A percentile compares a stretch with the other conserved stretches of the same genome.
These are phyloP conservation scores for Truncatella angustata DNA, from an alignment of 2,329 filamentous ascomycete species.

Conservation along the genomic window DNA sequence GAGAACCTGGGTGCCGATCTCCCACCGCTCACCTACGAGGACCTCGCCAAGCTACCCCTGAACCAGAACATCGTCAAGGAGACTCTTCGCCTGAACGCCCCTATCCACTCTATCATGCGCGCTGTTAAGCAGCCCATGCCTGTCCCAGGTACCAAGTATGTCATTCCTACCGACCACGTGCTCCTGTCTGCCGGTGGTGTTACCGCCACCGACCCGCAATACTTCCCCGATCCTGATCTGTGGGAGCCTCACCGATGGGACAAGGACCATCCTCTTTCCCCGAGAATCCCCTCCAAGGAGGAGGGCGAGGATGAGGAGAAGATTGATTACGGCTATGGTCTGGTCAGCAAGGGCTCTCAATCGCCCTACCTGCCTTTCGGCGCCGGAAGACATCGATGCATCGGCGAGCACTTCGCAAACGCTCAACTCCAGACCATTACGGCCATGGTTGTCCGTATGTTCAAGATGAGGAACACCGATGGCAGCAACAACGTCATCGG, in stretches of 20 bases:
- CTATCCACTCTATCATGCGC: conserved; percentile 93
- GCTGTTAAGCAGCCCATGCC: conserved; percentile 87
- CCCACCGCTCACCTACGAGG: conserved; percentile 72
- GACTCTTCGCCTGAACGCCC: conserved; percentile 85
- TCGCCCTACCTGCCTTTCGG: conserved; percentile 94
- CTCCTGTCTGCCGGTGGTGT: conserved; percentile 85
- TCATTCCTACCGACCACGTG: conserved; percentile 76
- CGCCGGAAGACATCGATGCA: conserved; percentile 88
- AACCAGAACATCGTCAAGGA: conserved; percentile 87
- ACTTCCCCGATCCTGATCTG: conserved; percentile 76
- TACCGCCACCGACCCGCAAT: conserved; percentile 66
- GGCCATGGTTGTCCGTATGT: conserved; percentile 70
- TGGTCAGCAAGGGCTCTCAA: conserved; percentile 85
- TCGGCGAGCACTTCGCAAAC: conserved; percentile 95
- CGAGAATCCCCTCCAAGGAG: conserved; percentile 40
- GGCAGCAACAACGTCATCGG: conserved; percentile 67
- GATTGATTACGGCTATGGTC: conserved; percentile 90
- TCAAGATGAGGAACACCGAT: conserved; percentile 76
- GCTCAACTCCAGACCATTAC: conserved; percentile 86
- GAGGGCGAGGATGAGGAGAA: conserved; percentile 64
- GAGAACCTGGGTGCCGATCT: conserved; percentile 70
- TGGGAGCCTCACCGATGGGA: conserved; percentile 97
- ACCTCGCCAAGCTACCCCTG: conserved; percentile 74
- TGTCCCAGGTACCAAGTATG: conserved; percentile 77
- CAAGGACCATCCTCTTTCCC: conserved; percentile 56